Evolutionary conservation across 2,329 filamentous ascomycete species (phyloP), one percentile per base, ranked within the genome.

Genomic region (Epichloe sp.): DNA sequence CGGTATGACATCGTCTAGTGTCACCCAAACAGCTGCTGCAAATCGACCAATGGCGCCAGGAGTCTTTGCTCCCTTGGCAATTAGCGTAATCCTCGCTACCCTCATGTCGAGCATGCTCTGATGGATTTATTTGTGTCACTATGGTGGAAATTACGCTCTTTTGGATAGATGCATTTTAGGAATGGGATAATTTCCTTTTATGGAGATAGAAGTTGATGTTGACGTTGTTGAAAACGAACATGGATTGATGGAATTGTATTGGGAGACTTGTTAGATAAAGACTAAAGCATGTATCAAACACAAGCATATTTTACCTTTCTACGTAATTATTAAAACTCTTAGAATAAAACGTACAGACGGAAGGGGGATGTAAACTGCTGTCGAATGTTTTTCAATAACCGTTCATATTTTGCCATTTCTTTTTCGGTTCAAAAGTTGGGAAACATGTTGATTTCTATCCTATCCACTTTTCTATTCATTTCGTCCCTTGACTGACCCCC

Each of bases 401-500:
- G 8, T 31, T 31, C 10, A 5, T n/a, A 38, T n/a, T 38, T 14
- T 38, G 4, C 36, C 5, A 0, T 6, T 38, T 4, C 10, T 31
- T 10, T 11, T 31, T 1, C 10, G 31, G 8, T 31, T 31, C 3
- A 31, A 31, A 31, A 31, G 31, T 31, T 10, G 1, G 31, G 31
- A 31, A 15, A 41, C 8, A 41, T 14, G 15, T 8, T 19, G 38
- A 19, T 11, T 41, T 5, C 38, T 40, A 19, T 44, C 7, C 11
- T 26, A 4, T 21, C 42, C 21, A 44, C 4, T 5, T 12, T 26
- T 6, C 19, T 23, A 43, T 17, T 19, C 10, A 26, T 31, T 37
- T 10, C 23, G 15, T 17, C 34, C 31, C 31, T 11, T 31, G 31
- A 14, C 55, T 17, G 49, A 69, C 58, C 4, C 87, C 87, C 48